Percentiles rank a stretch among this genome's conserved stretches.
Evolutionary conservation across 805 yeast species (phyloP).

Genomic region (Kluyveromyces aestuarii): DNA sequence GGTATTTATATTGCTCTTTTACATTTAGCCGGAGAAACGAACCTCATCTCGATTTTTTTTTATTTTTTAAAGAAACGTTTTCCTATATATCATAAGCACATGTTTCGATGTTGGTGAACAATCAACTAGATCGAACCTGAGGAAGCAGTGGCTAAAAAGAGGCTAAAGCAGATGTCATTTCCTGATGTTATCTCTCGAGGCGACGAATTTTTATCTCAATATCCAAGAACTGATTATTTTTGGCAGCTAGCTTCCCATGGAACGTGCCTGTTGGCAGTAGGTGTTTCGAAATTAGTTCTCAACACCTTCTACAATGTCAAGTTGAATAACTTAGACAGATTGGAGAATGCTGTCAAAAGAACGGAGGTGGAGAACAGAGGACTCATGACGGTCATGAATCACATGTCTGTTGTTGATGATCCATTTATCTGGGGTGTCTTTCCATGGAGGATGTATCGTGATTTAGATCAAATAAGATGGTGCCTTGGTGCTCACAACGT

Average conservation of each 20-base stretch:
- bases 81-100: no score
- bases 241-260: conserved; percentile 67
- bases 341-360: conserved; percentile 54
- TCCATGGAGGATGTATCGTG: conserved; percentile 58
- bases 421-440: conserved; percentile 84
- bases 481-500: conserved; percentile 89
- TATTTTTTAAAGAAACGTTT: no score
- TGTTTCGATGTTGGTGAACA: no score
- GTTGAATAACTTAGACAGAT: conserved; percentile 50
- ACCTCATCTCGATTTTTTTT: no score
- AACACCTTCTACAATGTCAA: conserved; percentile 55
- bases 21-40: background rate
- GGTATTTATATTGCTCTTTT: background rate
- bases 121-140: background rate
- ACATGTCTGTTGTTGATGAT: conserved; percentile 86
- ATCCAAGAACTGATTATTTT: conserved; percentile 45
- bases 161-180: conserved; percentile 44
- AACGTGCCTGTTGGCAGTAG: conserved; percentile 58
- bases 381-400: conserved; percentile 81
- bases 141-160: background rate
- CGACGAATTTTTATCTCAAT: conserved; percentile 54
- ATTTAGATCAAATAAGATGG: conserved; percentile 74
- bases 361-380: conserved; percentile 65
- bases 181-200: conserved; percentile 64
- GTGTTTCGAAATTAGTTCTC: conserved; percentile 52